phyloP scores from a whole-genome alignment of 805 yeast genomes.

The Starmerella potacharoeniae region DNA sequence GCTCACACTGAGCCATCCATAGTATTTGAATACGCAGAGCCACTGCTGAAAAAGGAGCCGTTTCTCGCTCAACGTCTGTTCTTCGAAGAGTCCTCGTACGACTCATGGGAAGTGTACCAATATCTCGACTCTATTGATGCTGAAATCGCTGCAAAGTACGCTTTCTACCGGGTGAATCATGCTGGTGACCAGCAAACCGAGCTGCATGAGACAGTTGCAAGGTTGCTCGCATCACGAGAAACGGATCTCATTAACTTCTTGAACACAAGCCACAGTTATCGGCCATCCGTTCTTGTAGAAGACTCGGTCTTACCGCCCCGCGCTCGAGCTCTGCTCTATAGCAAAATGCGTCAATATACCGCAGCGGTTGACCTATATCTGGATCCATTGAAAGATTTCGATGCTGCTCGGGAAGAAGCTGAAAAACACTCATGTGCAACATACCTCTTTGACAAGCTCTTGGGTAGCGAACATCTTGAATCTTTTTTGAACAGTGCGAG shows the following conservation, averaged over 20 bases:
- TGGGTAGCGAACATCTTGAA: neutral
- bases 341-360: slow-evolving; percentile 48
- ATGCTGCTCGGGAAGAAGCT: slow-evolving; percentile 53
- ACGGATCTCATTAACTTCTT: slow-evolving; percentile 2
- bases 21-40: slow-evolving; percentile 44
- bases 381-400: slow-evolving; percentile 41
- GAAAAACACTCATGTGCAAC: slow-evolving; percentile 27
- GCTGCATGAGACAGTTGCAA: slow-evolving; percentile 13
- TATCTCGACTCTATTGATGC: neutral
- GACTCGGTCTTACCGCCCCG: slow-evolving; percentile 2
- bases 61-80: slow-evolving; percentile 43
- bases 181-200: neutral
- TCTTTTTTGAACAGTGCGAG: slow-evolving; percentile 1
- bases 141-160: slow-evolving; percentile 9
- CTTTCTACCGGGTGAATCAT: neutral
- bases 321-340: slow-evolving; percentile 47
- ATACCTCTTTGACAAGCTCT: slow-evolving; percentile 13
- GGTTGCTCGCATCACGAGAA: neutral
- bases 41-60: slow-evolving; percentile 37
- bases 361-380: slow-evolving; percentile 52
- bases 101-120: slow-evolving; percentile 16
- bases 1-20: slow-evolving; percentile 35
- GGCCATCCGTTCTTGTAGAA: slow-evolving; percentile 2
- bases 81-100: slow-evolving; percentile 36
- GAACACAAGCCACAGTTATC: neutral